Conservation (phyloP, 331 rosid genomes). For the Quercus phellos region DNA sequence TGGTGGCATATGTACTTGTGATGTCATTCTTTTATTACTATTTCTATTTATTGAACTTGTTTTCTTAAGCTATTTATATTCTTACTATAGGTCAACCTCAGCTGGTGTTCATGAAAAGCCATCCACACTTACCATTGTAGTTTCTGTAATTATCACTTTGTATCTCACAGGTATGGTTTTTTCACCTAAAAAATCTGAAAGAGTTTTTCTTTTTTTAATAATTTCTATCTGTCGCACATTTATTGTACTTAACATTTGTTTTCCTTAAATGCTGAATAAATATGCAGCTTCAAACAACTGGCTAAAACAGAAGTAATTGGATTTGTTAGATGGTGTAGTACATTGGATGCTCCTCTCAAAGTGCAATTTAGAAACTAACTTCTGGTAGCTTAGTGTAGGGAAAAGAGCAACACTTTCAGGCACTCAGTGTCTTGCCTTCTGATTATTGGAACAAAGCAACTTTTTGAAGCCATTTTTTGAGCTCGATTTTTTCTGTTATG, state of each 20-base stretch:
- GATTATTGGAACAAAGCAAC: neutral
- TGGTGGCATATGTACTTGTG: neutral
- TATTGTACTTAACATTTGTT: neutral
- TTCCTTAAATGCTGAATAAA: neutral
- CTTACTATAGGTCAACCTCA: slow-evolving; percentile 65
- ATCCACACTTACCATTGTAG: slow-evolving; percentile 26
- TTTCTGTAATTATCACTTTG: slow-evolving; percentile 42
- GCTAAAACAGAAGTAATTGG: neutral
- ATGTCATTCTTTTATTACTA: neutral
- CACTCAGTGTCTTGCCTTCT: neutral
- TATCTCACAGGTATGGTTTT: slow-evolving; percentile 45
- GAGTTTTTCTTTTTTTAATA: neutral
- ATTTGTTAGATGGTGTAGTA: neutral
- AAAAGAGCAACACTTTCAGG: neutral
- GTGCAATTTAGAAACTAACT: neutral
- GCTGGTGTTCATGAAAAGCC: slow-evolving; percentile 39
- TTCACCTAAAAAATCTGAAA: too few species aligned
- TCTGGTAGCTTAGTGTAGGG: neutral
- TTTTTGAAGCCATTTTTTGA: neutral
- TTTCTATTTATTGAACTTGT: neutral
- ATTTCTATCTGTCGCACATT: neutral
- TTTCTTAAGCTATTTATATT: slow-evolving; percentile 2
- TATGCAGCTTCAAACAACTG: neutral
- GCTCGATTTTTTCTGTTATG: neutral
- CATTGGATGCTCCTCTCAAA: neutral